These are phyloP conservation scores for Solanum megistacrolobum DNA, from an alignment of 257 asterid genomes.

Conservation along the genomic window DNA sequence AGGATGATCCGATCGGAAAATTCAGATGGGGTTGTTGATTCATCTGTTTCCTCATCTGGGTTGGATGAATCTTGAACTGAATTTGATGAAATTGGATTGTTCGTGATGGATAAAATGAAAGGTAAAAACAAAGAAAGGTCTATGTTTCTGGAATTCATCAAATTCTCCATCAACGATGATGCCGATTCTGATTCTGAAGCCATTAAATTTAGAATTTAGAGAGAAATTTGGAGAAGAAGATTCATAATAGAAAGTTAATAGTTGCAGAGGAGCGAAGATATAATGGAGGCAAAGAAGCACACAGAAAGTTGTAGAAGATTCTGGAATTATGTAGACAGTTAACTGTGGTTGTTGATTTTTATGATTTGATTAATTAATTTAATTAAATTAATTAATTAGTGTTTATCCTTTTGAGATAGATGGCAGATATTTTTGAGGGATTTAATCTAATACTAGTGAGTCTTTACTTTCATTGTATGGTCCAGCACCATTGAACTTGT, in stretches of 20 bases:
- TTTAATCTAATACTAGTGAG: not conserved
- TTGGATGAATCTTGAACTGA: constrained; percentile 15
- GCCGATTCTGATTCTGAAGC: constrained; percentile 17
- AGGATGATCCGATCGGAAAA: constrained; percentile 37
- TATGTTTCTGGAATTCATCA: constrained; percentile 35
- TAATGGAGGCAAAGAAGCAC: not conserved
- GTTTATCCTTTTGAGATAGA: not conserved
- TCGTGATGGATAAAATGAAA: constrained; percentile 26
- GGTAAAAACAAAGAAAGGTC: constrained; percentile 34
- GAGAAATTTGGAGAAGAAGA: not conserved
- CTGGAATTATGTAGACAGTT: not conserved
- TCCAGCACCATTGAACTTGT: not conserved
- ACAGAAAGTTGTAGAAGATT: not conserved
- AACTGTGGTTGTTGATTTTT: not conserved
- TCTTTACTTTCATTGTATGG: not conserved
- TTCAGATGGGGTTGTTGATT: not conserved
- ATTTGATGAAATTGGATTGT: not conserved
- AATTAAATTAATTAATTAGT: not conserved
- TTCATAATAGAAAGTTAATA: rapidly evolving
- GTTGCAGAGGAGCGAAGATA: not conserved
- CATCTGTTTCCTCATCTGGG: constrained; percentile 12
- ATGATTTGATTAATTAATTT: not conserved
- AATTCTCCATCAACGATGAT: constrained; percentile 16
- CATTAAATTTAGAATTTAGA: constrained; percentile 13
- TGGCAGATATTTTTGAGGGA: not conserved